phyloP scores from a whole-genome alignment of 1,284 basidiomycete genomes.

The Cutaneotrichosporon spelunceum region DNA sequence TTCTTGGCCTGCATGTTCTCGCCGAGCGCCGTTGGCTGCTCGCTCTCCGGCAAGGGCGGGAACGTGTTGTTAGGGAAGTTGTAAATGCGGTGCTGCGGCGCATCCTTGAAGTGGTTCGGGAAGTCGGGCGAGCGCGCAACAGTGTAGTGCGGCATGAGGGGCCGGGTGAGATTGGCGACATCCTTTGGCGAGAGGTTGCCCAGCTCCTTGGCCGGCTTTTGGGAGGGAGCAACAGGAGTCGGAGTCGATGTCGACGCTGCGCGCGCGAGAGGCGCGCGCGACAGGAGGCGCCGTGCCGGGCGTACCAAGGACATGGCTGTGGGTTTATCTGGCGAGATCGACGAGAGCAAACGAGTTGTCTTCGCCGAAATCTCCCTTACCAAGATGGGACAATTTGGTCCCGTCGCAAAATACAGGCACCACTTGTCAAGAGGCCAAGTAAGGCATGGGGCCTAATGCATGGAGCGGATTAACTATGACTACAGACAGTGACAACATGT shows the following conservation, averaged over 20 bases:
- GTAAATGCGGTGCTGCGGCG: slow-evolving; percentile 36
- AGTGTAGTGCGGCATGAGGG: slow-evolving; percentile 14
- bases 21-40: slow-evolving; percentile 28
- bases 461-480: not conserved
- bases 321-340: not conserved
- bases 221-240: slow-evolving; percentile 8
- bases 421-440: not conserved
- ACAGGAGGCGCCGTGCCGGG: slow-evolving; percentile 5
- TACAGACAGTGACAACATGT: not conserved
- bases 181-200: not conserved
- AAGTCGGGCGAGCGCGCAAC: slow-evolving; percentile 31
- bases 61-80: slow-evolving; percentile 38
- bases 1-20: slow-evolving; percentile 30
- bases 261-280: not conserved
- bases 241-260: slow-evolving; percentile 10
- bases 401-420: not conserved
- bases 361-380: not conserved
- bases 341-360: not conserved
- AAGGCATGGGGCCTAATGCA: not conserved
- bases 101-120: slow-evolving; percentile 24
- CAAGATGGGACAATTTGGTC: slow-evolving; percentile 9
- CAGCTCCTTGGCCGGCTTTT: slow-evolving; percentile 6
- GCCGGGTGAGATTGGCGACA: slow-evolving; percentile 11
- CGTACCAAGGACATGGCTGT: slow-evolving; percentile 19
- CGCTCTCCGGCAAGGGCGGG: slow-evolving; percentile 7